Evolutionary conservation across 2,329 filamentous ascomycete genomes (phyloP).

Genomic region (Lasiodiplodia sp.): DNA sequence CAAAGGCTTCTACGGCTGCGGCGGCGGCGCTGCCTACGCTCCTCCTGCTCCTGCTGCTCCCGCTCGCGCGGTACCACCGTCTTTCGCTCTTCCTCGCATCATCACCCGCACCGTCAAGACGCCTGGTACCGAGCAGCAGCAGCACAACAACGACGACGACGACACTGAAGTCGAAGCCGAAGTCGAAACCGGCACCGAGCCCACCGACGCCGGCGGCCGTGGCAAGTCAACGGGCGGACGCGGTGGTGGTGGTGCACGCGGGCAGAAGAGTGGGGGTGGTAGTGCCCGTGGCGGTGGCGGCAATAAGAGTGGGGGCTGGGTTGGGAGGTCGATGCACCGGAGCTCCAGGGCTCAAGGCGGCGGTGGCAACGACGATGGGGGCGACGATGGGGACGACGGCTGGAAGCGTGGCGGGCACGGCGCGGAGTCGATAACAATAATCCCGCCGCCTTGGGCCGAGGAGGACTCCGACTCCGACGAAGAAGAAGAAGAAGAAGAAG

Average conservation of each 20-base stretch:
- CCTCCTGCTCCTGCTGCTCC: background rate
- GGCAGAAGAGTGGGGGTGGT: background rate
- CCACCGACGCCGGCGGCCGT: background rate
- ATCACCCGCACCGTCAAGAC: background rate
- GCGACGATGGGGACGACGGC: background rate
- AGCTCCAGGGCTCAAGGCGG: too few species aligned
- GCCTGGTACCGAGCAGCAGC: too few species aligned
- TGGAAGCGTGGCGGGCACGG: too few species aligned
- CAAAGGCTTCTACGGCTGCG: background rate
- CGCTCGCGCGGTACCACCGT: too few species aligned
- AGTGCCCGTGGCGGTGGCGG: background rate
- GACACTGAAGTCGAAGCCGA: too few species aligned
- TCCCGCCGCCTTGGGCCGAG: too few species aligned
- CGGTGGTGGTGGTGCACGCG: background rate
- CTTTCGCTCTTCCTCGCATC: background rate
- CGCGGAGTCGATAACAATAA: too few species aligned
- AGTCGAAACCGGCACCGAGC: background rate
- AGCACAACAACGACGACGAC: too few species aligned
- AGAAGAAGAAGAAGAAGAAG: background rate
- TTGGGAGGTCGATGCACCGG: background rate
- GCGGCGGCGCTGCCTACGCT: background rate
- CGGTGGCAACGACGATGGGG: background rate
- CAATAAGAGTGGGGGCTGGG: too few species aligned
- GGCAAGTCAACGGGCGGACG: background rate
- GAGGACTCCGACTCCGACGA: background rate